Evolutionary conservation across 805 yeast genomes (phyloP), one percentile per base, ranked within the genome.

Genomic region (Ogataea parapolymorpha): DNA sequence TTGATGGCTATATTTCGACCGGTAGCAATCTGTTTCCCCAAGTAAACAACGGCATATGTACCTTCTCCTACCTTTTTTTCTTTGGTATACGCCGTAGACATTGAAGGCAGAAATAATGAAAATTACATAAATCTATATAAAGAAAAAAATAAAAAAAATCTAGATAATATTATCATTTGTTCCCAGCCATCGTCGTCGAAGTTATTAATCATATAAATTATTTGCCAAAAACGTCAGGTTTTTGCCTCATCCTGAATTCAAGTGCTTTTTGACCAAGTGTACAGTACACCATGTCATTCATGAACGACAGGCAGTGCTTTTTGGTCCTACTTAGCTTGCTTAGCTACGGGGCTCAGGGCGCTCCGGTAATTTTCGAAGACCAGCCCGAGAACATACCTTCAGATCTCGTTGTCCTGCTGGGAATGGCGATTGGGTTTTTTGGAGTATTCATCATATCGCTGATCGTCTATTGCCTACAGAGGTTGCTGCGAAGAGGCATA

Each of bases 11-110:
- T 82, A 37, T 72, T 70, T 39, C 90, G 64, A 5, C 61, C 65
- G 22, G 78, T 73, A 35, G 65, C 70, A 10, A 69, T 51, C 57
- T 84, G 84, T 29, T 72, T 78, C 2, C 98, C 98, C 12, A 90
- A 71, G 55, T 82, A 88, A 5, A 93, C 99, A 41, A 90, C 95
- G 34, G 99, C 99, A 68, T 91, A 93, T 0, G 99, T 93, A 65
- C 99, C 99, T 66, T 93, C 99, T 58, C 99, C 99, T 22, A 93
- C 97, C 59, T 89, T 90, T 50, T 77, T 80, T 42, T 89, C 96
- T 47, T 67, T 67, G 5, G 66, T 49, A 38, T 67, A 67, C 22
- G 59, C 50, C 3, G 50, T 53, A 1, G 54, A 29, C 55, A 53
- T 48, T n/a, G 12, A 11, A 15, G 22, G 32, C 33, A 5, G 24